Evolutionary conservation across 2,329 filamentous ascomycete genomes (phyloP).

Genomic region (Fusarium sp.): DNA sequence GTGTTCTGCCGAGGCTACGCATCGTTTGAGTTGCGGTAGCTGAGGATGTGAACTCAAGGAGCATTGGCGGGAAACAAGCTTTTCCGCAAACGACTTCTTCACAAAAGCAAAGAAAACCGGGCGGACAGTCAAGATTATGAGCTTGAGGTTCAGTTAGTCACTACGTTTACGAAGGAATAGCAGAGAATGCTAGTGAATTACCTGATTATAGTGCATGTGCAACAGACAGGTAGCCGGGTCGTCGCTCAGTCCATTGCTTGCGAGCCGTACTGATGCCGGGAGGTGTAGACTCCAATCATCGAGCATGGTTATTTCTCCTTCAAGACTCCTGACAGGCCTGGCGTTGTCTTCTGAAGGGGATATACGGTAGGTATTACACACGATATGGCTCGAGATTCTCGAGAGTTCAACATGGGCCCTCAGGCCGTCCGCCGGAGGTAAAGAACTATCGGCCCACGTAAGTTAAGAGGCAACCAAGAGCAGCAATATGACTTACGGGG

Average conservation of each 20-base stretch:
- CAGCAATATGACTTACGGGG: slow-evolving; percentile 53
- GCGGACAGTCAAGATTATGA: slow-evolving; percentile 62
- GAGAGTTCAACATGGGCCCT: slow-evolving; percentile 61
- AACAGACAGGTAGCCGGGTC: slow-evolving; percentile 60
- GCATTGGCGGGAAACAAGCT: slow-evolving; percentile 50
- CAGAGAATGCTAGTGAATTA: not conserved
- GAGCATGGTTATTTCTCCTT: slow-evolving; percentile 58
- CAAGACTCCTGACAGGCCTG: slow-evolving; percentile 52
- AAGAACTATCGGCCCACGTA: slow-evolving; percentile 48
- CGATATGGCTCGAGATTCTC: slow-evolving; percentile 62
- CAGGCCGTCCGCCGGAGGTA: slow-evolving; percentile 60
- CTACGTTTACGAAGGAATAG: too few species aligned
- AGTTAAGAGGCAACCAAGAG: not conserved
- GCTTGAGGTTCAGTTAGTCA: slow-evolving; percentile 41
- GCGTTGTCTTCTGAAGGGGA: slow-evolving; percentile 49
- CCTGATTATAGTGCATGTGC: slow-evolving; percentile 64
- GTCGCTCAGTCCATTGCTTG: slow-evolving; percentile 51
- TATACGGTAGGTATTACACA: slow-evolving; percentile 61
- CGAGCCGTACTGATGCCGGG: slow-evolving; percentile 55
- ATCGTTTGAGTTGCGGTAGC: slow-evolving; percentile 53
- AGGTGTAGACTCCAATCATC: slow-evolving; percentile 57
- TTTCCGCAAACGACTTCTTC: slow-evolving; percentile 60
- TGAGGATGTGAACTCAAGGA: slow-evolving; percentile 43
- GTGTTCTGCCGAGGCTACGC: slow-evolving; percentile 59
- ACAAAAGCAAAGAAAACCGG: slow-evolving; percentile 62